Evolutionary conservation across 805 yeast species (phyloP).

Genomic region (Diddensiella santjacobensis): DNA sequence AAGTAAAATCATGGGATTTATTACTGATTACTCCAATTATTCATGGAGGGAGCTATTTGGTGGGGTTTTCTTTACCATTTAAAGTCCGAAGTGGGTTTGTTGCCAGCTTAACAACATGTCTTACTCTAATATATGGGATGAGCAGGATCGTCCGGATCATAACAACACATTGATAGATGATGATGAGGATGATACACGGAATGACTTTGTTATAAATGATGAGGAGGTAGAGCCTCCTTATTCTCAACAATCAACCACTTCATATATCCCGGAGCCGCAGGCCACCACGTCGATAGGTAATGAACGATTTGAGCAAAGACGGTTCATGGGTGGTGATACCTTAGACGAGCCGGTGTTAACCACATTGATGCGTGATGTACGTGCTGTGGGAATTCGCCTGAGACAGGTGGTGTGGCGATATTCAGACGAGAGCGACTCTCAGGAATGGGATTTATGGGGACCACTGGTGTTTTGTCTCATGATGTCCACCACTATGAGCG

Average conservation of each 20-base stretch:
- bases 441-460: constrained; percentile 51
- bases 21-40: no score
- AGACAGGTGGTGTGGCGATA: constrained; percentile 43
- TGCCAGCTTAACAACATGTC: constrained; percentile 16
- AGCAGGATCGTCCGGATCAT: constrained; percentile 2
- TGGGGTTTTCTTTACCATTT: no score
- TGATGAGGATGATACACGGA: constrained; percentile 22
- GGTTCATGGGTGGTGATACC: constrained; percentile 65
- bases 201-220: constrained; percentile 27
- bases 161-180: constrained; percentile 10
- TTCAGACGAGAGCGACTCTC: constrained; percentile 19
- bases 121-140: constrained; percentile 14
- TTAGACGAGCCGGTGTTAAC: constrained; percentile 63
- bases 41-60: no score
- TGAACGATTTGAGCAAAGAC: constrained; percentile 42
- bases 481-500: constrained; percentile 49
- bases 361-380: constrained; percentile 49
- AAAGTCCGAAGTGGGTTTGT: no score
- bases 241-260: constrained; percentile 1
- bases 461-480: constrained; percentile 60
- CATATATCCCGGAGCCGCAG: constrained; percentile 20
- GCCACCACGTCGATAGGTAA: constrained; percentile 23
- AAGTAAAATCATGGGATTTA: no score
- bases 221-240: constrained; percentile 13
- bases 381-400: constrained; percentile 42